A percentile compares a stretch with the other conserved stretches of the same genome.
Conservation (phyloP, 495 filamentous ascomycete genomes). For the Penicillium ochrochloron region DNA sequence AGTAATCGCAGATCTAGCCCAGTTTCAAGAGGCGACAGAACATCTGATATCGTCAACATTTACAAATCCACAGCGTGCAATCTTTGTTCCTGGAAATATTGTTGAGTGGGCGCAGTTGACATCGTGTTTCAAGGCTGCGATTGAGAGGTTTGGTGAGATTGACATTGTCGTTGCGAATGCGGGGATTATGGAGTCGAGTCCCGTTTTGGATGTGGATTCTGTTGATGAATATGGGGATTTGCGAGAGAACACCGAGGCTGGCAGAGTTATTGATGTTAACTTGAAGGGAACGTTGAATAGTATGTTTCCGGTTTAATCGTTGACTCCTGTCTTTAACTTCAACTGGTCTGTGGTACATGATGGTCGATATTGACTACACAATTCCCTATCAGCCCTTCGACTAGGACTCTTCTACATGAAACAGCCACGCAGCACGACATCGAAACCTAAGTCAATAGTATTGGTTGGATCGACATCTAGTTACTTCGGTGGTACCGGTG, state of each 20-base stretch:
- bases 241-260: conserved; percentile 26
- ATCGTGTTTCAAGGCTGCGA: conserved; percentile 59
- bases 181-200: conserved; percentile 56
- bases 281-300: conserved; percentile 44
- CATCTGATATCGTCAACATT: conserved; percentile 22
- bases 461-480: conserved; percentile 35
- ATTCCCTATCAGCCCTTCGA: conserved; percentile 17
- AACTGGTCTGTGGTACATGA: neutral
- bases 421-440: neutral
- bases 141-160: conserved; percentile 55
- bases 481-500: conserved; percentile 39
- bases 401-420: conserved; percentile 30
- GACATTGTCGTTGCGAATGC: conserved; percentile 72
- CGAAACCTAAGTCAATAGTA: conserved; percentile 26
- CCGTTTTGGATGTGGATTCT: conserved; percentile 23
- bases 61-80: conserved; percentile 20
- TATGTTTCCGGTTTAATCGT: too few species aligned
- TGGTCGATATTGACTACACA: neutral
- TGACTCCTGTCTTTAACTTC: neutral
- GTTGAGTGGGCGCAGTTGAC: conserved; percentile 33
- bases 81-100: conserved; percentile 33
- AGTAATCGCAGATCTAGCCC: conserved; percentile 35
- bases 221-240: conserved; percentile 29
- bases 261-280: conserved; percentile 39
- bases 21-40: conserved; percentile 17